Evolutionary conservation across 2,329 filamentous ascomycete genomes (phyloP).

Genomic region (Aspergillus versicolor): DNA sequence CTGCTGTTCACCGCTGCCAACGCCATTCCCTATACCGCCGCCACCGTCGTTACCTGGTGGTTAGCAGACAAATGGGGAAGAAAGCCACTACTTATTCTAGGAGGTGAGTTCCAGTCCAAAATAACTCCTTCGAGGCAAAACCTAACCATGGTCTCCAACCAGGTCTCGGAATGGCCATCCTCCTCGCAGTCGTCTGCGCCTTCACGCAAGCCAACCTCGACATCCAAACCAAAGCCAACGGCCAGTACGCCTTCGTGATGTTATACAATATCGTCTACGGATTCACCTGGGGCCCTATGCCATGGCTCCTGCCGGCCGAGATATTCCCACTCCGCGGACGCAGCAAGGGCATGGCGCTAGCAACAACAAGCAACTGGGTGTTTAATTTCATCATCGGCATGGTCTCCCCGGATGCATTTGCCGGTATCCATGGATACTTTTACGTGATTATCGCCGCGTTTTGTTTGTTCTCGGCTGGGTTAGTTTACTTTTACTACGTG

Average conservation of each 20-base stretch:
- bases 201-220: constrained; percentile 34
- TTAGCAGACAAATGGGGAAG: constrained; percentile 43
- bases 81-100: constrained; percentile 33
- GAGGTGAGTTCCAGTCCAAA: constrained; percentile 11
- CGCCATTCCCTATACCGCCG: constrained; percentile 41
- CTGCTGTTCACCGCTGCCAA: constrained; percentile 34
- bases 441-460: constrained; percentile 45
- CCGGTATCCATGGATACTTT: constrained; percentile 44
- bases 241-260: constrained; percentile 41
- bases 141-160: background rate
- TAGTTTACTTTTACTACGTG: constrained; percentile 43
- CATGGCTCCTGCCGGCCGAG: constrained; percentile 35
- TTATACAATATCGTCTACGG: constrained; percentile 42
- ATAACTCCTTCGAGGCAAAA: too few species aligned
- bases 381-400: constrained; percentile 49
- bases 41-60: constrained; percentile 42
- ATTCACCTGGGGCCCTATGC: constrained; percentile 42
- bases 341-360: constrained; percentile 43
- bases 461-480: constrained; percentile 37
- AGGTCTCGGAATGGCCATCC: constrained; percentile 34
- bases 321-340: constrained; percentile 36
- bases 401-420: constrained; percentile 45
- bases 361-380: constrained; percentile 52
- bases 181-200: constrained; percentile 38
- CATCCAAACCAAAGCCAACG: constrained; percentile 33